Evolutionary conservation across 257 asterid species (phyloP).

Genomic region (Lantana camara): DNA sequence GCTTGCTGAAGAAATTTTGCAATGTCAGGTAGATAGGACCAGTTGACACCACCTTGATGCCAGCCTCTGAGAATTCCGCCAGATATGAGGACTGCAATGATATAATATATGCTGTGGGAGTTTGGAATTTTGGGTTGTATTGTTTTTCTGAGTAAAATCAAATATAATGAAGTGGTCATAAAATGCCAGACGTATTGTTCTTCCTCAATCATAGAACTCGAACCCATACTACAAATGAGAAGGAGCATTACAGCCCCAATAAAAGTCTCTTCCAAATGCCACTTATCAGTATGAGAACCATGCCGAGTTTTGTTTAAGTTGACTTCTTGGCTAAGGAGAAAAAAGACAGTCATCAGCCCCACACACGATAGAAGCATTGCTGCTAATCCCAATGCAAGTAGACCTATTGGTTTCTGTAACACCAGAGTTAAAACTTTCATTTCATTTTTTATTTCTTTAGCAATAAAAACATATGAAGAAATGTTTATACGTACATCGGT

Average conservation of each 20-base stretch:
- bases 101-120: slow-evolving; percentile 31
- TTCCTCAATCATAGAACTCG: slow-evolving; percentile 96
- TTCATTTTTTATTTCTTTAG: neutral
- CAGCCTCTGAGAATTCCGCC: slow-evolving; percentile 91
- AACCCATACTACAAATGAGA: slow-evolving; percentile 75
- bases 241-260: slow-evolving; percentile 42
- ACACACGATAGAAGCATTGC: slow-evolving; percentile 73
- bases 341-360: slow-evolving; percentile 52
- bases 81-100: slow-evolving; percentile 51
- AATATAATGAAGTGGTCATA: slow-evolving; percentile 61
- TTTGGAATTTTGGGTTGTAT: slow-evolving; percentile 40
- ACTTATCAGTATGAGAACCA: slow-evolving; percentile 28
- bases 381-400: slow-evolving; percentile 64
- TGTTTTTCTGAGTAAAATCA: slow-evolving; percentile 66
- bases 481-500: slow-evolving; percentile 72
- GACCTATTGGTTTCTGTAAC: slow-evolving; percentile 68
- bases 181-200: slow-evolving; percentile 93
- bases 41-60: slow-evolving; percentile 99
- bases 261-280: slow-evolving; percentile 69
- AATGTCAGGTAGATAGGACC: slow-evolving; percentile 84
- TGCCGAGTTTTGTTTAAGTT: slow-evolving; percentile 30
- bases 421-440: slow-evolving; percentile 18
- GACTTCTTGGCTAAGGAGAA: slow-evolving; percentile 42
- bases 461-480: slow-evolving; percentile 7
- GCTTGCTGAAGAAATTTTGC: slow-evolving; percentile 71